phyloP scores from a whole-genome alignment of 2,329 filamentous ascomycete genomes.

The Metarhizium sp. region DNA sequence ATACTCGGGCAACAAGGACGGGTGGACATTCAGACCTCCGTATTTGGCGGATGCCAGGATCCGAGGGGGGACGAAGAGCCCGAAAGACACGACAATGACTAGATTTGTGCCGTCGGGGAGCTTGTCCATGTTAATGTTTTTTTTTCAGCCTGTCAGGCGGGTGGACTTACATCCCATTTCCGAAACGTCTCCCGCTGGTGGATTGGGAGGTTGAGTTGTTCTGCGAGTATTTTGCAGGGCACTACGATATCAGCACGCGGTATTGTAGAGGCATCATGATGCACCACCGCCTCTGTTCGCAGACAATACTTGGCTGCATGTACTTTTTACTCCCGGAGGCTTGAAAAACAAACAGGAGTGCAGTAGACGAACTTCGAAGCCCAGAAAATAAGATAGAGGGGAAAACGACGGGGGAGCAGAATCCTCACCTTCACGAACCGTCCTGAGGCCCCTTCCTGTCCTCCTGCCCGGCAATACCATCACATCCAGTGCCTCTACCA shows the following conservation, averaged over 20 bases:
- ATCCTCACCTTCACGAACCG: slow-evolving; percentile 50
- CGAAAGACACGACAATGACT: slow-evolving; percentile 89
- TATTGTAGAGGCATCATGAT: too few relatives aligned
- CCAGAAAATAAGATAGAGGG: too few relatives aligned
- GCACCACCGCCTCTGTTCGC: too few relatives aligned
- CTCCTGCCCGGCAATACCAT: slow-evolving; percentile 71
- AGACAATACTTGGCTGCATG: too few relatives aligned
- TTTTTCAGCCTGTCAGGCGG: neutral
- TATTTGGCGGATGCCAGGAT: slow-evolving; percentile 64
- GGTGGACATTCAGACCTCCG: slow-evolving; percentile 88
- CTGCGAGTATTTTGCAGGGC: slow-evolving; percentile 60
- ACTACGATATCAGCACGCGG: slow-evolving; percentile 35
- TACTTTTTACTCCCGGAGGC: too few relatives aligned
- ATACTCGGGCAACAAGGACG: slow-evolving; percentile 79
- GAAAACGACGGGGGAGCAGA: too few relatives aligned
- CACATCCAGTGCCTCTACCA: slow-evolving; percentile 74
- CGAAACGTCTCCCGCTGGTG: slow-evolving; percentile 77
- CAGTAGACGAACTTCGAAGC: too few relatives aligned
- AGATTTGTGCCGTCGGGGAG: slow-evolving; percentile 59
- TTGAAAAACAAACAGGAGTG: too few relatives aligned
- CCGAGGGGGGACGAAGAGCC: slow-evolving; percentile 72
- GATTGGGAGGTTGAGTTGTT: slow-evolving; percentile 53
- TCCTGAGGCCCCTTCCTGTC: slow-evolving; percentile 66
- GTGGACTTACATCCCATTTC: slow-evolving; percentile 57
- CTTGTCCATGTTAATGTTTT: slow-evolving; percentile 21